These are phyloP conservation scores for Pseudogymnoascus sp. DNA, from an alignment of 2,329 filamentous ascomycete species.

Conservation along the genomic window DNA sequence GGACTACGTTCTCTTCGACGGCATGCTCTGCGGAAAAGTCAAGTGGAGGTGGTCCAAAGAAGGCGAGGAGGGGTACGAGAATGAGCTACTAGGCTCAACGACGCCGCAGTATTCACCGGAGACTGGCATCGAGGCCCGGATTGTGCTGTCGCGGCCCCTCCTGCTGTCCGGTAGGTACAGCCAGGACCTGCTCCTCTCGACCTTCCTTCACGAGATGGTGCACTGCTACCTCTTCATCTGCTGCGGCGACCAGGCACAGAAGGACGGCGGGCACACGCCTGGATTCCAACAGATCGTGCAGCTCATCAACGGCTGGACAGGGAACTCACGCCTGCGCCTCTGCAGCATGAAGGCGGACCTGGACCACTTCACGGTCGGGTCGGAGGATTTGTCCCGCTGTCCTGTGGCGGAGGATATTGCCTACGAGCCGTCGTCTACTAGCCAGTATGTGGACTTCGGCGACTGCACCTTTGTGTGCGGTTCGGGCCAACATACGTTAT, in stretches of 20 bases:
- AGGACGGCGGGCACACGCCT: constrained; percentile 49
- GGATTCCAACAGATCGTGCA: constrained; percentile 51
- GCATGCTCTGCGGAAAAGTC: constrained; percentile 47
- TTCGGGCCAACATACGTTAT: constrained; percentile 3
- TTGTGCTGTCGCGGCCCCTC: constrained; percentile 51
- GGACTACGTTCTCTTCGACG: constrained; percentile 55
- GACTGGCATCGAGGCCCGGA: constrained; percentile 51
- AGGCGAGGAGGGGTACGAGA: constrained; percentile 40
- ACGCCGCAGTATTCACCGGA: constrained; percentile 40
- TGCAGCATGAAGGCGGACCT: constrained; percentile 54
- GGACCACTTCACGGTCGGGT: constrained; percentile 37
- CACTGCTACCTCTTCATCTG: constrained; percentile 57
- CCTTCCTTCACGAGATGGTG: constrained; percentile 58
- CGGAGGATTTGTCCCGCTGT: neutral
- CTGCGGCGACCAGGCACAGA: constrained; percentile 48
- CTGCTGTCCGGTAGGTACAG: constrained; percentile 45
- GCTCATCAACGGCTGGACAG: constrained; percentile 54
- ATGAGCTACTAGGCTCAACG: constrained; percentile 53
- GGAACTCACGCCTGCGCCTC: constrained; percentile 44
- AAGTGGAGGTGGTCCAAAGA: constrained; percentile 53
- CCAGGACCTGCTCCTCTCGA: constrained; percentile 51
- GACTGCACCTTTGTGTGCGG: constrained; percentile 3
- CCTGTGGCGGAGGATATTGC: neutral
- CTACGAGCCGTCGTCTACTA: neutral
- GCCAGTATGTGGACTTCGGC: neutral